A percentile compares a stretch with the other conserved stretches of the same genome.
These are phyloP conservation scores for Aotearoamyces nothofagi DNA, from an alignment of 2,329 filamentous ascomycete species.

Conservation along the genomic window DNA sequence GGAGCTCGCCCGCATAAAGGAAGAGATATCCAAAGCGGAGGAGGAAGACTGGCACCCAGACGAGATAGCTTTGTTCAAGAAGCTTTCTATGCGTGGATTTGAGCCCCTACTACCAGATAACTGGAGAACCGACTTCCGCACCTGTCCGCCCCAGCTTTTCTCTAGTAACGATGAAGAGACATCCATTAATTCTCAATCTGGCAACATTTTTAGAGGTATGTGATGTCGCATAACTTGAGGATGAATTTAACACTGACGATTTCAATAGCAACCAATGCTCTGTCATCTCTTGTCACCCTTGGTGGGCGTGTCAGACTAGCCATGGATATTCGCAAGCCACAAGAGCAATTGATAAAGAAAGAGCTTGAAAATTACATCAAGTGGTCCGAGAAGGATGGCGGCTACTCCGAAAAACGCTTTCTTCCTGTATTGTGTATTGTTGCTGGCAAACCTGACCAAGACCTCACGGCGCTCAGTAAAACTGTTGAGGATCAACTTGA, in stretches of 20 bases:
- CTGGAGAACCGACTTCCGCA: conserved; percentile 17
- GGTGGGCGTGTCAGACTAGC: conserved; percentile 14
- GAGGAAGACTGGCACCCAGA: conserved; percentile 16
- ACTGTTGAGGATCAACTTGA: conserved; percentile 14
- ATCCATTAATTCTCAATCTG: conserved; percentile 14
- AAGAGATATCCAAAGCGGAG: conserved; percentile 12
- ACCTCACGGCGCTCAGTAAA: conserved; percentile 8
- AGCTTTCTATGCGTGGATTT: conserved; percentile 16
- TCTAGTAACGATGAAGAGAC: conserved; percentile 9
- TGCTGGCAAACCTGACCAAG: conserved; percentile 8
- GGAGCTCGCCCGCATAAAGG: conserved; percentile 10
- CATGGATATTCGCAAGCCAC: conserved; percentile 4
- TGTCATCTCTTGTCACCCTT: conserved; percentile 14
- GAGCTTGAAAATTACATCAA: conserved; percentile 18
- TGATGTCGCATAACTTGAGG: neutral
- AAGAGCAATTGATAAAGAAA: conserved; percentile 14
- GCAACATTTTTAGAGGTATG: conserved; percentile 12
- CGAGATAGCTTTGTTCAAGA: conserved; percentile 15
- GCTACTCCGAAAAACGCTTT: conserved; percentile 13
- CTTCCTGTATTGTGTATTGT: conserved; percentile 15
- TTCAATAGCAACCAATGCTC: conserved; percentile 12
- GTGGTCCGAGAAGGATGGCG: conserved; percentile 20
- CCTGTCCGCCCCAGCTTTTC: conserved; percentile 16
- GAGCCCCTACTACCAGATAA: conserved; percentile 14
- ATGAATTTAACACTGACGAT: conserved; percentile 6